Conservation (phyloP, 139 green algal genomes). For the Parachlorella kessleri region DNA sequence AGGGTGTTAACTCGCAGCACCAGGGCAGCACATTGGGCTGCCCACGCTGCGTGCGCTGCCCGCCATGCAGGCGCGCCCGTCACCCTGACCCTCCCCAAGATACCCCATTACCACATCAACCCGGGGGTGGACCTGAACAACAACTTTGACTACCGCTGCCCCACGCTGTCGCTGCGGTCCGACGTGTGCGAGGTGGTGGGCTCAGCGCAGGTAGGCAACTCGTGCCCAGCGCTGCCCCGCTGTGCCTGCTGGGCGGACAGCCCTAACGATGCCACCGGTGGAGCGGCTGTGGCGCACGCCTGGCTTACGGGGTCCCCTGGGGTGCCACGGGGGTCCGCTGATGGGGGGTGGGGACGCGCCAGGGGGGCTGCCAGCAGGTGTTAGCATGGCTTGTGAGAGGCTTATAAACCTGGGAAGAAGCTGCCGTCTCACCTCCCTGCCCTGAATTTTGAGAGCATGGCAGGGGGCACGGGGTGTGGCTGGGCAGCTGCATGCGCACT, state of each 20-base stretch:
- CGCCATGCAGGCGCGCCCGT: constrained; percentile 30
- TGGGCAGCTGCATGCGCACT: background rate
- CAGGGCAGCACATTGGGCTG: too few relatives aligned
- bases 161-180: background rate
- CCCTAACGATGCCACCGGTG: background rate
- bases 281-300: background rate
- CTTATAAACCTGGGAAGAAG: too few relatives aligned
- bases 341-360: background rate
- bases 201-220: constrained; percentile 3
- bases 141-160: constrained; percentile 21
- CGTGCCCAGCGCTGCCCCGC: background rate
- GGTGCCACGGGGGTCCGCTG: too few relatives aligned
- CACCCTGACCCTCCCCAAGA: constrained; percentile 14
- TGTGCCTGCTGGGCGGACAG: background rate
- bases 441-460: too few relatives aligned
- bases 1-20: too few relatives aligned
- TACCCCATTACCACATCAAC: constrained; percentile 14
- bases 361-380: background rate
- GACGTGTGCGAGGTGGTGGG: constrained; percentile 23
- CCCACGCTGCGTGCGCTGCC: background rate
- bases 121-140: constrained; percentile 20
- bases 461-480: background rate
- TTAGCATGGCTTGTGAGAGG: too few relatives aligned
- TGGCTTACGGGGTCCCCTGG: too few relatives aligned
- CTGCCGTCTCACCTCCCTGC: too few relatives aligned